Evolutionary conservation across 2,329 filamentous ascomycete species (phyloP).

Genomic region (Arthrobotrys pseudoclavata): DNA sequence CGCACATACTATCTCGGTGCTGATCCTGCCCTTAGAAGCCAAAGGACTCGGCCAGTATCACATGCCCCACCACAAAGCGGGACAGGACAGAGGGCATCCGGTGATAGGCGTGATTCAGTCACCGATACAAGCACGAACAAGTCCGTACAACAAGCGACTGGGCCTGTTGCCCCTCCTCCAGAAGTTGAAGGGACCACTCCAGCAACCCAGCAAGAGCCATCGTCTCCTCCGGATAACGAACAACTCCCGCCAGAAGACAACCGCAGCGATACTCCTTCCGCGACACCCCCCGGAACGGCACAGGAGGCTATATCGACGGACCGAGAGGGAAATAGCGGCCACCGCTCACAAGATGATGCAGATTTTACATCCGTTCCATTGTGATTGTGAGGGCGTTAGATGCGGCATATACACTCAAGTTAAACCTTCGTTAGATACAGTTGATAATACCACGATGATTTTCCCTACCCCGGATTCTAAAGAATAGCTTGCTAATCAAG

Average conservation of each 20-base stretch:
- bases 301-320: conserved; percentile 5
- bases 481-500: not conserved
- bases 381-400: not conserved
- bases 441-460: not conserved
- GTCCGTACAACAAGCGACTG: not conserved
- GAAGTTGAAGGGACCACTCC: conserved; percentile 11
- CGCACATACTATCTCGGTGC: conserved; percentile 97
- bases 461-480: not conserved
- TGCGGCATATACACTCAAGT: not conserved
- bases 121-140: conserved; percentile 18
- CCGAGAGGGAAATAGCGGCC: not conserved
- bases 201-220: conserved; percentile 6
- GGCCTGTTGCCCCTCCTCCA: not conserved
- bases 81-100: not conserved
- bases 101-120: conserved; percentile 43
- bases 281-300: not conserved
- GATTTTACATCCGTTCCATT: conserved; percentile 57
- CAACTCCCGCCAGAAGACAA: not conserved
- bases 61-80: conserved; percentile 38
- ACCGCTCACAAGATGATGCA: conserved; percentile 46
- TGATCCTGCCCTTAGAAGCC: conserved; percentile 66
- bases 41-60: conserved; percentile 37
- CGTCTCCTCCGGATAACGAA: conserved; percentile 1
- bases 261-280: not conserved
- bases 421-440: not conserved